These are phyloP conservation scores for Adansonia grandidieri DNA, from an alignment of 441 rosid species.

Conservation along the genomic window DNA sequence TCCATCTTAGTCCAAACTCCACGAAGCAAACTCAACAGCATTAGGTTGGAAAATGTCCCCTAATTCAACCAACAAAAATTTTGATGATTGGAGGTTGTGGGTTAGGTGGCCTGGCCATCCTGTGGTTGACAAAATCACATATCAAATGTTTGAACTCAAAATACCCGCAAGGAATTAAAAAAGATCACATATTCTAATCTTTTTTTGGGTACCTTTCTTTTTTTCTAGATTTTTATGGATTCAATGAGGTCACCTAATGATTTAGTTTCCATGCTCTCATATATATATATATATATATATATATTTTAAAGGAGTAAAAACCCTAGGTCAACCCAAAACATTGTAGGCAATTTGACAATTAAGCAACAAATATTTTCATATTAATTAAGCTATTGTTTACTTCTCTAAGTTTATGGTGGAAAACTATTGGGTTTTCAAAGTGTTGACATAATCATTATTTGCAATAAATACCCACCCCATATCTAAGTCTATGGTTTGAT, in stretches of 20 bases:
- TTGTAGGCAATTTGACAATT: not conserved
- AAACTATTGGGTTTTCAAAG: no score
- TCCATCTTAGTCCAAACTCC: no score
- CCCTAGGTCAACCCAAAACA: not conserved
- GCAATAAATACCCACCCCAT: no score
- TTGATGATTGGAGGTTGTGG: not conserved
- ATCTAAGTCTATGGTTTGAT: no score
- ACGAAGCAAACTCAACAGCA: not conserved
- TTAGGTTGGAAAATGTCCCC: not conserved
- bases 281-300: no score
- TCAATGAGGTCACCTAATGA: no score
- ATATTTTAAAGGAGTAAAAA: no score
- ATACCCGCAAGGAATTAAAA: not conserved
- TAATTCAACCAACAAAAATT: constrained; percentile 2
- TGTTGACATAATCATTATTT: no score
- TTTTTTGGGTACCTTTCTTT: no score
- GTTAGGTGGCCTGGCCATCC: not conserved
- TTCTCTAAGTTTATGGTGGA: not conserved
- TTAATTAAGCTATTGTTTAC: no score
- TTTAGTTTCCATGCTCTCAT: no score
- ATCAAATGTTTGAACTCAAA: not conserved
- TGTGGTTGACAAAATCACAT: not conserved
- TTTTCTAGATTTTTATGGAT: no score
- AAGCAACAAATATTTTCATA: not conserved
- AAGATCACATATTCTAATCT: not conserved